These are phyloP conservation scores for Tolypocladium amazonense DNA, from an alignment of 2,329 filamentous ascomycete species.

Conservation along the genomic window DNA sequence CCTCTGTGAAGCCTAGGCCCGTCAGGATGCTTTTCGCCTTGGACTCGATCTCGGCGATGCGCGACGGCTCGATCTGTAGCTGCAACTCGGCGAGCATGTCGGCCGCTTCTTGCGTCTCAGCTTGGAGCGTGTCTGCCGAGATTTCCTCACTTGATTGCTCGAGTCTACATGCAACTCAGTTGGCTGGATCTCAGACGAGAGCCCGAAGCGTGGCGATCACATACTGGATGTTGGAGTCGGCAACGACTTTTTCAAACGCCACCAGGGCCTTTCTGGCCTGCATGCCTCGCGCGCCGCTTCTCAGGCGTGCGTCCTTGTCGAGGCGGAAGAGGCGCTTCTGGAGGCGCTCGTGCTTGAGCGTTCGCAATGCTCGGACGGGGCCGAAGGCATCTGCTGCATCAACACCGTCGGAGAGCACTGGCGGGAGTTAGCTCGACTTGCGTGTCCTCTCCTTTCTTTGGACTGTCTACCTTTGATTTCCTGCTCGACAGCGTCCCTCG, in stretches of 20 bases:
- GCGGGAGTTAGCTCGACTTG: constrained; percentile 7
- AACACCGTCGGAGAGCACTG: constrained; percentile 48
- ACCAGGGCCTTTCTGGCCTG: constrained; percentile 66
- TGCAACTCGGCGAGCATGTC: constrained; percentile 63
- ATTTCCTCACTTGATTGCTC: constrained; percentile 47
- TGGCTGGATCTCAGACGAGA: background rate
- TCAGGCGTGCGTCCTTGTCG: constrained; percentile 61
- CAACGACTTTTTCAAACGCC: constrained; percentile 55
- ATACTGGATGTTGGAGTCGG: constrained; percentile 43
- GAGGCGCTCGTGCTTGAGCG: constrained; percentile 50
- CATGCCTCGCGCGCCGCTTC: constrained; percentile 65
- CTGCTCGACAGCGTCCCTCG: constrained; percentile 43
- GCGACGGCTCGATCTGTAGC: constrained; percentile 54
- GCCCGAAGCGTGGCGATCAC: constrained; percentile 6
- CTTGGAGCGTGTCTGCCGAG: constrained; percentile 41
- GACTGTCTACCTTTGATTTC: constrained; percentile 44
- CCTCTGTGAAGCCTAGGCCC: constrained; percentile 61
- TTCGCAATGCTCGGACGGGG: constrained; percentile 49
- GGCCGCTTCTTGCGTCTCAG: constrained; percentile 58
- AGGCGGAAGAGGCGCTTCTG: constrained; percentile 54
- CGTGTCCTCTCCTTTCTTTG: too few species aligned
- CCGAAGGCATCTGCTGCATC: constrained; percentile 45
- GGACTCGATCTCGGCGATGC: constrained; percentile 51
- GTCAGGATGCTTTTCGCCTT: constrained; percentile 55
- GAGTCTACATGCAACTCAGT: constrained; percentile 17